These are phyloP conservation scores for Lichtheimia corymbifera DNA, from an alignment of 371 early-diverging fungal species.

Conservation along the genomic window DNA sequence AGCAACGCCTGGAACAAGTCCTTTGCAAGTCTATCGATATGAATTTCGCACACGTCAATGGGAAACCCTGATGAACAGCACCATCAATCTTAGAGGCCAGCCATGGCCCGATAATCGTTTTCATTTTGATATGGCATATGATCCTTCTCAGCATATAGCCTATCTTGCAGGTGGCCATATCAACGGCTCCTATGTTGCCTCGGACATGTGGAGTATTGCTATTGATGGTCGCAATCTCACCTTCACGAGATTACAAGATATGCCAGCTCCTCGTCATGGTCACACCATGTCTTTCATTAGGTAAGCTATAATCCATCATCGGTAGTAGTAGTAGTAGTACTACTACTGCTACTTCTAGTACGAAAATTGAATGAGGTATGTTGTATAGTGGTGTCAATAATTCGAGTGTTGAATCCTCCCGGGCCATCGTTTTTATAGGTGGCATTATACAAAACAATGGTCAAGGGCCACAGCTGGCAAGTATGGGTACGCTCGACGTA, in stretches of 20 bases:
- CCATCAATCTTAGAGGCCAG: constrained; percentile 3
- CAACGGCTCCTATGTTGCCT: constrained; percentile 20
- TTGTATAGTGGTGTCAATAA: neutral
- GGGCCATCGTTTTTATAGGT: neutral
- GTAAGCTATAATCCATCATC: constrained; percentile 19
- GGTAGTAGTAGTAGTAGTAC: too few relatives aligned
- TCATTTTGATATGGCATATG: constrained; percentile 24
- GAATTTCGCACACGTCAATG: constrained; percentile 17
- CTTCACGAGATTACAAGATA: constrained; percentile 13
- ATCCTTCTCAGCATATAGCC: constrained; percentile 15
- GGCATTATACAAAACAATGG: neutral
- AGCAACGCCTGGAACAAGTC: constrained; percentile 1
- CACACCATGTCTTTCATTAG: constrained; percentile 42
- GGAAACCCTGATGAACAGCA: constrained; percentile 10
- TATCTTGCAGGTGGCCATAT: constrained; percentile 37
- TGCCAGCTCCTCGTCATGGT: constrained; percentile 31
- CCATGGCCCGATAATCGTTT: constrained; percentile 21
- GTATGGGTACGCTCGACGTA: constrained; percentile 20
- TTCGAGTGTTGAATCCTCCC: neutral
- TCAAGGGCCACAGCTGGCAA: constrained; percentile 9
- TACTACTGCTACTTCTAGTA: neutral
- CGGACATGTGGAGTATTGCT: constrained; percentile 21
- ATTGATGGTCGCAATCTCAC: constrained; percentile 12
- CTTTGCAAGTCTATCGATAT: constrained; percentile 22
- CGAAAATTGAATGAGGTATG: neutral